Conservation (phyloP, 2,329 filamentous ascomycete species). For the Neobulgaria alba region DNA sequence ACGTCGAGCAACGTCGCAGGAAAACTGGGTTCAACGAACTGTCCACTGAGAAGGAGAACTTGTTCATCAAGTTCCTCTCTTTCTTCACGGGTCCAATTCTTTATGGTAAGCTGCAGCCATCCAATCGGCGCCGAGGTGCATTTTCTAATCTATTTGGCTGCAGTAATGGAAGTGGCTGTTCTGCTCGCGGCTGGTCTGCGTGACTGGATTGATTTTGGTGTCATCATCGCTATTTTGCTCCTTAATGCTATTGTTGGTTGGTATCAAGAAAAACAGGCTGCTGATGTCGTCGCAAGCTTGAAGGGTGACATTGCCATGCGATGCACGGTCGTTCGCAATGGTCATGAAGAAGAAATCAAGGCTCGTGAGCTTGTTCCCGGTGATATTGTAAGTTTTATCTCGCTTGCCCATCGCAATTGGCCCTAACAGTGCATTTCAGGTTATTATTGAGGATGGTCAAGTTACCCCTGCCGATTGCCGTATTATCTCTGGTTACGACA, state of each 20-base stretch:
- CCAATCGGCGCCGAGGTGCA: background rate
- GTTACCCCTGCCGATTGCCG: conserved; percentile 62
- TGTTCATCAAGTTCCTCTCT: conserved; percentile 64
- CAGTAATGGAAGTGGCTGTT: conserved; percentile 71
- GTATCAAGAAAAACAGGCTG: conserved; percentile 76
- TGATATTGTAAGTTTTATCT: conserved; percentile 50
- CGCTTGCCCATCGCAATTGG: background rate
- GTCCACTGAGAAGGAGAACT: conserved; percentile 65
- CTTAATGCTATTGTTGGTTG: conserved; percentile 71
- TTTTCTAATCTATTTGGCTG: background rate
- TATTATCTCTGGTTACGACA: conserved; percentile 64
- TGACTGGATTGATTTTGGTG: conserved; percentile 71
- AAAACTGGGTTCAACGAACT: conserved; percentile 64
- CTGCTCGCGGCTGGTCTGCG: conserved; percentile 64
- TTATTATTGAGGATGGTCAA: conserved; percentile 63
- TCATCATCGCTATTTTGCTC: conserved; percentile 66
- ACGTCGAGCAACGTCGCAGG: conserved; percentile 58
- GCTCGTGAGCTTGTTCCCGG: conserved; percentile 68
- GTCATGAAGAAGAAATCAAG: conserved; percentile 58
- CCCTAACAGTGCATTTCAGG: conserved; percentile 31
- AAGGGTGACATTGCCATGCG: conserved; percentile 76
- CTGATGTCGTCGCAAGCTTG: conserved; percentile 64
- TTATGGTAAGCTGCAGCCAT: conserved; percentile 50
- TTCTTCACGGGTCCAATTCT: conserved; percentile 72
- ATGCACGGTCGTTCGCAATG: conserved; percentile 58